Base-by-base conservation (phyloP, 352 stramenopile species). In the Pythium vanterpoolii region DNA sequence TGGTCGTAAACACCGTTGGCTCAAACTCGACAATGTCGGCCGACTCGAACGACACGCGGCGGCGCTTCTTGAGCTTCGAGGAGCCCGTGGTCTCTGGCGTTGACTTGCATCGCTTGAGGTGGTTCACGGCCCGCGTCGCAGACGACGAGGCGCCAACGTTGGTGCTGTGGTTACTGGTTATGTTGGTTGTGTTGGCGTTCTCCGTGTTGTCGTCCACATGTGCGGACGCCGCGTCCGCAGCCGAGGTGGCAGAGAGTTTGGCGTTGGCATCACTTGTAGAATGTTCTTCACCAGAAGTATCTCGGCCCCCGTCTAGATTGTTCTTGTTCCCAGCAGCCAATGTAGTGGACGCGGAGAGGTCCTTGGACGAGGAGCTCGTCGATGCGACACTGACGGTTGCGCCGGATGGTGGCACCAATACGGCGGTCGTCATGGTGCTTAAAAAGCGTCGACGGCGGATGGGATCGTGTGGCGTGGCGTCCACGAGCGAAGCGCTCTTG, bases 1-100 rank as follows among this genome's bases (percentile, higher is more conserved):
- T 84, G 24, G 83, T 93, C 18, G 83, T 93, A 74, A 83, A 91
- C 18, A 90, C 66, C 10, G 83, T 93, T 5, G 83, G 83, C 63
- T 93, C 83, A 36, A 93, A 93, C 70, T 93, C 83, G 44, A 91
- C 80, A 36, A 93, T 91, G n/a, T 93, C 83, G 1, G 83, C 83
- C 11, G 75, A 73, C 66, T 93, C 83, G 59, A 93, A 93, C 4
- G 59, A 78, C 42, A 93, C 83, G 49, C 79, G 78, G 21, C 75
- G 71, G 19, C 78, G 73, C 55, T 90, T 90, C 56, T 89, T 87
- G 46, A 60, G 51, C 11, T 77, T 77, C 53, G 49, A 18, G 60
- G 28, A 11, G 5, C 10, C 11, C 28, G 36, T 31, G 31, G 19
- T 24, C 27, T 30, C 19, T 2, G 42, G 18, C 42, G 59, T 60